Base-by-base conservation (phyloP, 129 eudicot genomes). In the Ambrosia trifida region DNA sequence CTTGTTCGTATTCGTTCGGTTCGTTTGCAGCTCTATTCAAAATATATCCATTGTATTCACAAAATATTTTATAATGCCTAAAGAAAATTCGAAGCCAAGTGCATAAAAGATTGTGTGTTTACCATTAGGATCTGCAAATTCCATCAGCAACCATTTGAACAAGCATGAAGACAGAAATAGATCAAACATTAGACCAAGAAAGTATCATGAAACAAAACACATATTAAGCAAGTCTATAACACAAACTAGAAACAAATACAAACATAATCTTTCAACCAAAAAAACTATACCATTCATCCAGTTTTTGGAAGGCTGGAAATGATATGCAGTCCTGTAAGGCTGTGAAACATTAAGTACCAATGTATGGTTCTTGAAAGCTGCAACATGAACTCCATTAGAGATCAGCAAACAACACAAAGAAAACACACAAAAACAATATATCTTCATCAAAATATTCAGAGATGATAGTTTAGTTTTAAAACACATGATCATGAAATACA, bases 91-190 rank as follows among this genome's bases (percentile, higher is more conserved):
- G 10, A 40, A 40, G 6, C 44, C 44, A 59, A 59, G 63, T 28
- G 14, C 13, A 32, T 59, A 59, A 1, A 59, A 59, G 65, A 59
- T 14, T 59, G 43, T 30, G 41, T 31, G 7, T n/a, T 81, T 68
- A 89, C 96, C 96, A 82, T 89, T 86, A 16, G 91, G 96, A 86
- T 89, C 96, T 89, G 70, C 54, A 46, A 9, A 11, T 73, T 56
- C 43, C 49, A 66, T 24, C 75, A 66, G 69, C 46, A 41, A 18
- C 70, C 58, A 49, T 67, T 46, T 59, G 43, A 30, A 32, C 65
- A 59, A 8, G 64, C 44, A 40, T 6, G 44, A 2, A 40, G 1
- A 40, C 12, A 58, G 17, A 40, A 2, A 40, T 30, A 58, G 9
- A 58, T 36, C 41, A 54, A 20, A 18, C 63, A 57, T 57, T 24